Percentiles rank a stretch among this genome's conserved stretches.
phyloP scores from a whole-genome alignment of 1,284 basidiomycete species.

The Exobasidium cylindrosporum region DNA sequence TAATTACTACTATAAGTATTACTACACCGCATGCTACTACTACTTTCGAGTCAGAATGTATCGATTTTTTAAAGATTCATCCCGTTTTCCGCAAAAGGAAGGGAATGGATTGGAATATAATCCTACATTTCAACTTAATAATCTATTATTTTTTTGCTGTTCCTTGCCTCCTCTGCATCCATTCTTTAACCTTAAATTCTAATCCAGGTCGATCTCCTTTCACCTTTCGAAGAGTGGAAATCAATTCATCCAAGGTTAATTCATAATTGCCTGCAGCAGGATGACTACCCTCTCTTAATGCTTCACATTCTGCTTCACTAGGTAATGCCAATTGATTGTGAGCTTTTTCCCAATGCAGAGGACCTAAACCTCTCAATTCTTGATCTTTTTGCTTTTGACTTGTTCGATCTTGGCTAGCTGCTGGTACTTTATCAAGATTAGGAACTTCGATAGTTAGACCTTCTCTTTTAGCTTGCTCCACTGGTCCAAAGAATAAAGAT shows the following conservation, averaged over 20 bases:
- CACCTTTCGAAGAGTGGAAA: not conserved
- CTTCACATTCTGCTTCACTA: conserved; percentile 46
- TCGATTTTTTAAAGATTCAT: no score
- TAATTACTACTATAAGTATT: no score
- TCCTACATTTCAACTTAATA: no score
- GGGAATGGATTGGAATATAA: no score
- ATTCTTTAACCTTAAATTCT: conserved; percentile 16
- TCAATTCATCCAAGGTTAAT: conserved; percentile 19
- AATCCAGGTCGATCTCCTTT: conserved; percentile 8
- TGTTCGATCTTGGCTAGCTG: conserved; percentile 18
- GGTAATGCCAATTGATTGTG: conserved; percentile 49
- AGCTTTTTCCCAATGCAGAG: conserved; percentile 42
- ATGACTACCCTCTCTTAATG: conserved; percentile 43
- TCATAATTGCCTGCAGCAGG: conserved; percentile 39
- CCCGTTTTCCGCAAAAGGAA: no score
- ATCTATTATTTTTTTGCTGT: not conserved
- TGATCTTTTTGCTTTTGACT: conserved; percentile 25
- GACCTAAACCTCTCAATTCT: conserved; percentile 36
- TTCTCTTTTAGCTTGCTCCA: conserved; percentile 28
- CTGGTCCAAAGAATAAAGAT: conserved; percentile 39
- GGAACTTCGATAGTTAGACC: conserved; percentile 38
- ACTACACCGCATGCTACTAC: no score
- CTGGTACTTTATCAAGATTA: conserved; percentile 19
- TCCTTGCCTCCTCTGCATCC: conserved; percentile 10
- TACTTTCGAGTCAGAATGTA: no score